phyloP scores from a whole-genome alignment of 2,329 filamentous ascomycete species.

The Dichotomopilus funicola region DNA sequence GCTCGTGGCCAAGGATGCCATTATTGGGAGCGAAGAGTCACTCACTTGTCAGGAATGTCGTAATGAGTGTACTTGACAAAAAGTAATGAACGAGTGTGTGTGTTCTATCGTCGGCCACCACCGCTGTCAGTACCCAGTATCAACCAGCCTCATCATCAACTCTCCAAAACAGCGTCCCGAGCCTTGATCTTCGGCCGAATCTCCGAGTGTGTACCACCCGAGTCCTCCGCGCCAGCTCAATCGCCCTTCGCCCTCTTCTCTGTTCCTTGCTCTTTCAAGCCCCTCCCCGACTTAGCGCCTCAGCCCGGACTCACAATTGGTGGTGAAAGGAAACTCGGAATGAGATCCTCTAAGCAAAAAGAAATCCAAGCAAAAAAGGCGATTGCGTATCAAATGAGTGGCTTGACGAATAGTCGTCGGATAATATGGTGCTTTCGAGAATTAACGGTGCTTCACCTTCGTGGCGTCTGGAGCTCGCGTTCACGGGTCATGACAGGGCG shows the following conservation, averaged over 20 bases:
- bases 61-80: constrained; percentile 57
- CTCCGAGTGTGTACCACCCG: too few relatives aligned
- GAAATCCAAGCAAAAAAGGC: constrained; percentile 1
- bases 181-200: too few relatives aligned
- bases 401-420: constrained; percentile 43
- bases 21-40: constrained; percentile 19
- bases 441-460: constrained; percentile 24
- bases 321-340: constrained; percentile 1
- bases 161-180: constrained; percentile 6
- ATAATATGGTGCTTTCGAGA: constrained; percentile 18
- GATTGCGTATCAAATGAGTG: constrained; percentile 36
- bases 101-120: constrained; percentile 22
- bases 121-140: constrained; percentile 3
- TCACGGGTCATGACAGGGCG: constrained; percentile 25
- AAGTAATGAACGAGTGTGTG: constrained; percentile 43
- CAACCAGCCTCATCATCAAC: background rate
- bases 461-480: constrained; percentile 21
- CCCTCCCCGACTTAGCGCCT: background rate
- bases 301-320: constrained; percentile 20
- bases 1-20: constrained; percentile 14
- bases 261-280: background rate
- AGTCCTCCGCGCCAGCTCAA: too few relatives aligned
- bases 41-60: constrained; percentile 44
- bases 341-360: constrained; percentile 5
- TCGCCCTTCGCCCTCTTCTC: background rate